Base-by-base conservation (phyloP, 306 rosid species). In the Prunus persica region DNA sequence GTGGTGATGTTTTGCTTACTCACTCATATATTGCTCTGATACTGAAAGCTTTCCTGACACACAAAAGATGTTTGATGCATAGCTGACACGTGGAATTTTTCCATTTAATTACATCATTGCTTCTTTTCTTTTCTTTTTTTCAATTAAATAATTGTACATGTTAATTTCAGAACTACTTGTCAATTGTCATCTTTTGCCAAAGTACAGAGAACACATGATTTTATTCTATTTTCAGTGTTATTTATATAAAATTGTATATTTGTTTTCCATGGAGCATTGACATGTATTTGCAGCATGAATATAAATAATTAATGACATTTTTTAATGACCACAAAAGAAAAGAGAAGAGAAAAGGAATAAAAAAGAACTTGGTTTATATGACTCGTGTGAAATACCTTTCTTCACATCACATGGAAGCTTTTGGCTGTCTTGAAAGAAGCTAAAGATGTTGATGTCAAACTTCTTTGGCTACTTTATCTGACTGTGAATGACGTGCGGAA, bases 41-140 rank as follows among this genome's bases (percentile, higher is more conserved):
- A 86, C 72, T 27, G 75, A 79, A 77, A 78, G 79, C 84, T 86
- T 89, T 75, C 70, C 86, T 73, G 81, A 82, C 90, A 82, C 89
- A 84, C 85, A 84, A 78, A 91, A 76, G 78, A 43, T 71, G 65
- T 12, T 67, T 9, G 34, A 46, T 69, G 77, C 62, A 81, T 89
- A 67, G 2, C 69, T 76, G 82, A 87, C 89, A 86, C 88, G 86
- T 79, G 84, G 71, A 63, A 11, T 30, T 27, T 43, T 25, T 19
- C 7, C n/a, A 24, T 27, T 45, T 43, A 14, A 12, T 63, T 30
- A 2, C 2, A 63, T 27, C 13, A 8, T 13, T 20, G 11, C 10
- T 2, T 32, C 2, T 6, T 51, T 27, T 2, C 0, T 2, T 28
- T 28, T n/a, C n/a, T 9, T 3, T 22, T 0, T 45, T 67, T 69